Base-by-base conservation (phyloP, 306 rosid species). In the Trifolium pratense region DNA sequence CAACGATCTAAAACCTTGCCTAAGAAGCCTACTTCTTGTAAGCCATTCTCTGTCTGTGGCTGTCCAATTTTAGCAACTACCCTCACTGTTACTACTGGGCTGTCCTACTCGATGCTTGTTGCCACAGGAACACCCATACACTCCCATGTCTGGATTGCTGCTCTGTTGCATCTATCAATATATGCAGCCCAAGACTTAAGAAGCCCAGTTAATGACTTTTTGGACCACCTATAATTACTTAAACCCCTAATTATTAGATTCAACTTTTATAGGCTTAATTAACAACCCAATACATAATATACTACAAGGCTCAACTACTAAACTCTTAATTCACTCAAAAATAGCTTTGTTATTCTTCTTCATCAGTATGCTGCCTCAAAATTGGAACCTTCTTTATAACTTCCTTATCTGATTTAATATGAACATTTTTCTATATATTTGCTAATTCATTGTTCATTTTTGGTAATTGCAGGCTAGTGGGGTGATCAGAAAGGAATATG, bases 401-500 rank as follows among this genome's bases (percentile, higher is more conserved):
- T 32, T 59, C 6, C 3, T 53, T 51, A 14, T 66, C 42, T 14
- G 5, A 37, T 56, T 18, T 31, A 61, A 49, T 65, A 46, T 57
- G 48, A 17, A 2, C 29, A 16, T 57, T 57, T 66, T 15, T 52
- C 15, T 14, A 15, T 66, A 43, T 26, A 25, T 55, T 36, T 73
- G 9, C 52, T 49, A 48, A 69, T 48, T 21, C 45, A 9, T 66
- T 66, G 12, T 55, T 56, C 26, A 11, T 60, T 69, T 37, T 23
- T 77, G 9, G 18, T 16, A 58, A 52, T 65, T 79, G 37, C 86
- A 93, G 97, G 96, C 98, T 57, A 93, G 93, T 87, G 97, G 78
- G 75, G 76, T 80, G 74, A 88, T 93, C 73, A 84, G 97, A 81
- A 89, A 82, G 85, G 89, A 91, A 74, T 93, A 93, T 18, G 98